These are phyloP conservation scores for Simplicillium sp. DNA, from an alignment of 2,329 filamentous ascomycete species.

Conservation along the genomic window DNA sequence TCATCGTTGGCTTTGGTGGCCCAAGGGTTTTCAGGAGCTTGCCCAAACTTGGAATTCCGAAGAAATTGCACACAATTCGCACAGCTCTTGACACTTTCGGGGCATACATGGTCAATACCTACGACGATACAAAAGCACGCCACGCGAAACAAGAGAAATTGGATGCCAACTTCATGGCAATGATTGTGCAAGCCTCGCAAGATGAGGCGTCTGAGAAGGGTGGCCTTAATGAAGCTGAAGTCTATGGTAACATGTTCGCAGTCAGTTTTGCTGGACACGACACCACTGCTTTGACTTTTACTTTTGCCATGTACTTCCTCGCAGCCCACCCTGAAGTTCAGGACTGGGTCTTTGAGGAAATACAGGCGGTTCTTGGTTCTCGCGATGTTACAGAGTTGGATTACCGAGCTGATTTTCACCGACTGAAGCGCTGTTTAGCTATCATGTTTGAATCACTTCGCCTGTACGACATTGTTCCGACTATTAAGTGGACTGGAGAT, in stretches of 20 bases:
- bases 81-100: too few relatives aligned
- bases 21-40: not conserved
- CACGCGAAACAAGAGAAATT: too few relatives aligned
- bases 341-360: conserved; percentile 32
- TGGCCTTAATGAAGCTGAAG: conserved; percentile 27
- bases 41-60: too few relatives aligned
- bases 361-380: conserved; percentile 15
- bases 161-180: too few relatives aligned
- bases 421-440: conserved; percentile 28
- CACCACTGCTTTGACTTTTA: conserved; percentile 35
- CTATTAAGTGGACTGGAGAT: conserved; percentile 14
- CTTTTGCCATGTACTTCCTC: conserved; percentile 30
- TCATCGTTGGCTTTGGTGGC: conserved; percentile 15
- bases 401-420: conserved; percentile 26
- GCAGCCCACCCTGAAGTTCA: conserved; percentile 33
- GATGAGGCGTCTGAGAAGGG: not conserved
- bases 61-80: too few relatives aligned
- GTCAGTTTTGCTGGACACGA: conserved; percentile 43
- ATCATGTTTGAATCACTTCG: conserved; percentile 32
- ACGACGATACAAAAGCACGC: too few relatives aligned
- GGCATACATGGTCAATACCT: too few relatives aligned
- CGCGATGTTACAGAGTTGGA: conserved; percentile 17
- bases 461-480: conserved; percentile 24
- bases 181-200: too few relatives aligned
- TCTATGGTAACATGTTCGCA: conserved; percentile 38